Conservation (phyloP, 805 yeast species). For the Starmerella apis region DNA sequence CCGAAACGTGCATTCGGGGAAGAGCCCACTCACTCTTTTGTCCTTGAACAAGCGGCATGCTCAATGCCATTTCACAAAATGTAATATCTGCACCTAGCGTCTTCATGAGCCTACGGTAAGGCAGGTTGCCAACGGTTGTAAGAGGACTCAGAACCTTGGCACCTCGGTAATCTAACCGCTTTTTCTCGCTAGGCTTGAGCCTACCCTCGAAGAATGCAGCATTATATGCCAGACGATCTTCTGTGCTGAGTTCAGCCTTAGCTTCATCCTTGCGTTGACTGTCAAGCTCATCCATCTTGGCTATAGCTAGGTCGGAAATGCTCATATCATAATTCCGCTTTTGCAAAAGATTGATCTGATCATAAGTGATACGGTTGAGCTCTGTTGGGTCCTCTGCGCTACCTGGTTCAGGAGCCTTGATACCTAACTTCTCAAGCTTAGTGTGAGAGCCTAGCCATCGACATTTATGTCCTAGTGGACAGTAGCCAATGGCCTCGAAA, state of each 20-base stretch:
- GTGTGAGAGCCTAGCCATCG: constrained; percentile 72
- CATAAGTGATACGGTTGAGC: constrained; percentile 15
- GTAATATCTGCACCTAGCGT: constrained; percentile 86
- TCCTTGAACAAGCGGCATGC: constrained; percentile 79
- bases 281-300: constrained; percentile 37
- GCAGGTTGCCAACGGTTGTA: constrained; percentile 95
- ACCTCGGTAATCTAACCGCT: constrained; percentile 49
- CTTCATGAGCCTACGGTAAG: constrained; percentile 87
- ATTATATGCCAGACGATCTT: constrained; percentile 41
- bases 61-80: constrained; percentile 88
- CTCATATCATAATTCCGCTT: constrained; percentile 53
- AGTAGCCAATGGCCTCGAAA: constrained; percentile 65
- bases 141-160: constrained; percentile 90
- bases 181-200: constrained; percentile 72
- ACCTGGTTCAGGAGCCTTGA: not conserved
- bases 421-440: constrained; percentile 11
- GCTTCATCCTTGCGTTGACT: constrained; percentile 25
- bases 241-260: constrained; percentile 46
- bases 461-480: constrained; percentile 89
- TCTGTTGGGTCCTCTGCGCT: constrained; percentile 15
- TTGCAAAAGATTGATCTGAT: constrained; percentile 34
- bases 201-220: constrained; percentile 65
- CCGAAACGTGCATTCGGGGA: constrained; percentile 75
- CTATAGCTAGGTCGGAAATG: constrained; percentile 46
- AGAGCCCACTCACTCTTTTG: constrained; percentile 95